These are phyloP conservation scores for Venturia nashicola DNA, from an alignment of 2,329 filamentous ascomycete species.

Conservation along the genomic window DNA sequence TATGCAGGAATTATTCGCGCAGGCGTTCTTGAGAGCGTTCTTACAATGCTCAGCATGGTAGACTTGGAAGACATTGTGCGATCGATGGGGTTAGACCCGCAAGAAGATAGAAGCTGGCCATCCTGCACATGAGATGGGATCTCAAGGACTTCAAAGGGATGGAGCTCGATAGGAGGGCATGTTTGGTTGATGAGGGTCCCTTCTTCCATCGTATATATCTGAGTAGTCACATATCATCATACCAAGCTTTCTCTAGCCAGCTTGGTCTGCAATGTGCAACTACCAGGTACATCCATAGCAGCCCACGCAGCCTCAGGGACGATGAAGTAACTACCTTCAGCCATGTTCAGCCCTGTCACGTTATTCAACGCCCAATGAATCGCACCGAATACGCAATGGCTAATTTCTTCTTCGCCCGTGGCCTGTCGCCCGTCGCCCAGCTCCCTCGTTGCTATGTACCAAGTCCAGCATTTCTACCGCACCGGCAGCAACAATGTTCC, in stretches of 20 bases:
- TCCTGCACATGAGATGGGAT: neutral
- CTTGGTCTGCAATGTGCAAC: too few species aligned
- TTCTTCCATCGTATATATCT: neutral
- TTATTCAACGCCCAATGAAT: neutral
- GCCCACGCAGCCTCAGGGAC: too few species aligned
- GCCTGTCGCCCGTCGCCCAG: neutral
- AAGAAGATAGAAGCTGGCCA: too few species aligned
- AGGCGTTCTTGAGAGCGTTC: slow-evolving; percentile 24
- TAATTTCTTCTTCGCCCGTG: neutral
- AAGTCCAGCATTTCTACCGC: neutral
- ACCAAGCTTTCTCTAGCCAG: neutral
- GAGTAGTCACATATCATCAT: neutral
- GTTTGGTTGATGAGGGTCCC: too few species aligned
- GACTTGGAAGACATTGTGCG: neutral
- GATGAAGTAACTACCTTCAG: too few species aligned
- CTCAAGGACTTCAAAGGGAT: neutral
- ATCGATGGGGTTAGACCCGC: neutral
- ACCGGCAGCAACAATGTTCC: neutral
- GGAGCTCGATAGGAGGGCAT: neutral
- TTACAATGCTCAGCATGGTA: slow-evolving; percentile 10
- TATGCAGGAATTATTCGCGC: slow-evolving; percentile 87
- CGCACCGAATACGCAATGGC: neutral
- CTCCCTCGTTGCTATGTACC: neutral
- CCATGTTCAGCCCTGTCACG: neutral
- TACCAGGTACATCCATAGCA: too few species aligned